Evolutionary conservation across 495 filamentous ascomycete genomes (phyloP).

Genomic region (Hyaloscypha finlandica): DNA sequence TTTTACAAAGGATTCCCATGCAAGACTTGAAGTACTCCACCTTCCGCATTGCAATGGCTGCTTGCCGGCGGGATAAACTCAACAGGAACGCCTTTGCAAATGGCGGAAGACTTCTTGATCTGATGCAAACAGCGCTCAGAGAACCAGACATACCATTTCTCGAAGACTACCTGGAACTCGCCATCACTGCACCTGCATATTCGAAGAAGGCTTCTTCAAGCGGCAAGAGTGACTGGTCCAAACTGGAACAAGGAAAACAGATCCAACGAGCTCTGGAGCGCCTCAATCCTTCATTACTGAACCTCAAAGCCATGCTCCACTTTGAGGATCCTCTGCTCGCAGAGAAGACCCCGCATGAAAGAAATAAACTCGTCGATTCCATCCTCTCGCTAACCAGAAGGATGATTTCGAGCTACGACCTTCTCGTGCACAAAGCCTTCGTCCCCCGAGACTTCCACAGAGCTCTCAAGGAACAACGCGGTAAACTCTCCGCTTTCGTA

Average conservation of each 20-base stretch:
- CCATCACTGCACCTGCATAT: conserved; percentile 18
- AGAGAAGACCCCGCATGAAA: background rate
- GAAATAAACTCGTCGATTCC: background rate
- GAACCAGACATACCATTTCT: conserved; percentile 46
- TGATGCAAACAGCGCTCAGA: conserved; percentile 49
- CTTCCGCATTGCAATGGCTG: conserved; percentile 70
- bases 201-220: background rate
- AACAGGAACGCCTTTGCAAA: conserved; percentile 62
- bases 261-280: conserved; percentile 29
- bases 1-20: conserved; percentile 54
- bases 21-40: conserved; percentile 47
- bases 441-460: conserved; percentile 8
- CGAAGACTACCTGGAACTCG: conserved; percentile 41
- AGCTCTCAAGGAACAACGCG: conserved; percentile 17
- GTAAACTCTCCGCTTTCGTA: conserved; percentile 25
- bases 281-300: conserved; percentile 21
- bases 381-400: background rate
- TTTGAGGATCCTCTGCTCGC: conserved; percentile 1
- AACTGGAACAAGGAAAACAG: conserved; percentile 22
- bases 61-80: conserved; percentile 68
- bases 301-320: conserved; percentile 23
- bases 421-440: conserved; percentile 26
- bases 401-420: conserved; percentile 29
- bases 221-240: conserved; percentile 1
- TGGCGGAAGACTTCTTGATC: conserved; percentile 56